phyloP scores from a whole-genome alignment of 352 stramenopile genomes.

The Phytophthora podocarpi region DNA sequence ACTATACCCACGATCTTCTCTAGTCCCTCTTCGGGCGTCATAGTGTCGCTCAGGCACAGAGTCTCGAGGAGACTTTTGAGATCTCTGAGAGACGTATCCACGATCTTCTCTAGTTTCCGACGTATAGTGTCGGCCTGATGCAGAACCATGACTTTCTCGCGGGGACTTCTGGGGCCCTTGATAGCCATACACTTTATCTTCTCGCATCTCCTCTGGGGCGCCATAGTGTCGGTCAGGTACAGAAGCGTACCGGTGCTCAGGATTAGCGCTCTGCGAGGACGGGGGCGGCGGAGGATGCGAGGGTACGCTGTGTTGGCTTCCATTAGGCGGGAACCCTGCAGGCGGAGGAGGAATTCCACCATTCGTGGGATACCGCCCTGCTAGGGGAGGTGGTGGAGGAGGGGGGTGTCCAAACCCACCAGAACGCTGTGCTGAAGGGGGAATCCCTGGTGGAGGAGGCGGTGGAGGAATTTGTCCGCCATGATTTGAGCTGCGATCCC shows the following conservation, averaged over 20 bases:
- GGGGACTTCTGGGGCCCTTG: conserved; percentile 13
- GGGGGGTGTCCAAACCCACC: conserved; percentile 24
- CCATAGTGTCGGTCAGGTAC: conserved; percentile 17
- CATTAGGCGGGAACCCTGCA: conserved; percentile 28
- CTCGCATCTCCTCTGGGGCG: conserved; percentile 14
- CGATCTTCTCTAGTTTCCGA: conserved; percentile 30
- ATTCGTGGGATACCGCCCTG: conserved; percentile 15
- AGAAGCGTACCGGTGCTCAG: conserved; percentile 18
- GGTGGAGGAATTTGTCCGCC: conserved; percentile 15
- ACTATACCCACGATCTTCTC: conserved; percentile 32
- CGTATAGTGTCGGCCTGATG: conserved; percentile 6
- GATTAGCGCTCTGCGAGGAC: conserved; percentile 13
- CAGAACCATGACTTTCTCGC: conserved; percentile 1
- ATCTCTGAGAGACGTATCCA: conserved; percentile 17
- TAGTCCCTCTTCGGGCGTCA: conserved; percentile 11
- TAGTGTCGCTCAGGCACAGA: conserved; percentile 5
- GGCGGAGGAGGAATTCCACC: conserved; percentile 25
- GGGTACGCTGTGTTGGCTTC: conserved; percentile 11
- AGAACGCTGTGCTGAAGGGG: conserved; percentile 13
- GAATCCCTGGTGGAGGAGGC: conserved; percentile 21
- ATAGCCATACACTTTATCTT: conserved; percentile 12
- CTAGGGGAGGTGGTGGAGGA: conserved; percentile 25
- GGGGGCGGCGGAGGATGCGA: conserved; percentile 19
- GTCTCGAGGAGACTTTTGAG: conserved; percentile 15
- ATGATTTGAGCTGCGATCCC: conserved; percentile 20